Conservation (phyloP, 2,329 filamentous ascomycete species). For the Exophiala sp. region DNA sequence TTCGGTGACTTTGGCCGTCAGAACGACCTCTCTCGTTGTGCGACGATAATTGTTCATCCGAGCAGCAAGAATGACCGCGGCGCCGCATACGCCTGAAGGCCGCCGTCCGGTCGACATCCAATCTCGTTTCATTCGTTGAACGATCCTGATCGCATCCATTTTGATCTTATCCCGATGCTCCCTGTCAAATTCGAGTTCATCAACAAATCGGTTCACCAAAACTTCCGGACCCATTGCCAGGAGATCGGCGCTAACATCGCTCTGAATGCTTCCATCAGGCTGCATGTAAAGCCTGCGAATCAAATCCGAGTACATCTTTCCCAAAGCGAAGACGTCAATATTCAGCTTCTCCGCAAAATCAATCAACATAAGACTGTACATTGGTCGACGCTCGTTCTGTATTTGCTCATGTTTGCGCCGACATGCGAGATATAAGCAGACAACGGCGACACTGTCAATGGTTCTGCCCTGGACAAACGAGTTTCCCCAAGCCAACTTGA, state of each 20-base stretch:
- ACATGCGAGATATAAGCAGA: conserved; percentile 84
- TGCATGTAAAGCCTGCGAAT: conserved; percentile 53
- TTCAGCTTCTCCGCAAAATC: conserved; percentile 69
- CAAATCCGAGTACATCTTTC: conserved; percentile 80
- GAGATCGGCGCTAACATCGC: conserved; percentile 15
- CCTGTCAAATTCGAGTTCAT: conserved; percentile 81
- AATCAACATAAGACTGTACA: conserved; percentile 68
- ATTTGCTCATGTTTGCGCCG: conserved; percentile 39
- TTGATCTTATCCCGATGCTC: conserved; percentile 70
- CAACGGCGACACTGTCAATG: conserved; percentile 77
- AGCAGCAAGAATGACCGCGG: conserved; percentile 87
- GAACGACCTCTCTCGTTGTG: conserved; percentile 90
- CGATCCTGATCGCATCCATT: conserved; percentile 77
- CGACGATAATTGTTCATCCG: conserved; percentile 98
- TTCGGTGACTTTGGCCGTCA: conserved; percentile 93
- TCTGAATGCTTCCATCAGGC: conserved; percentile 41
- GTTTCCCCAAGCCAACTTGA: conserved; percentile 65
- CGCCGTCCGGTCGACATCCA: conserved; percentile 96
- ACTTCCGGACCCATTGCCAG: conserved; percentile 58
- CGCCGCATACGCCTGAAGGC: conserved; percentile 88
- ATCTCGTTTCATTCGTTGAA: conserved; percentile 89
- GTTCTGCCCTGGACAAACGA: conserved; percentile 83
- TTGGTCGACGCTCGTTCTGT: conserved; percentile 49
- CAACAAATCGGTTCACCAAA: conserved; percentile 83
- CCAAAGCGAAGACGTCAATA: conserved; percentile 88